Evolutionary conservation across 2,329 filamentous ascomycete genomes (phyloP), one percentile per base, ranked within the genome.

Genomic region (Colletotrichum sp.): DNA sequence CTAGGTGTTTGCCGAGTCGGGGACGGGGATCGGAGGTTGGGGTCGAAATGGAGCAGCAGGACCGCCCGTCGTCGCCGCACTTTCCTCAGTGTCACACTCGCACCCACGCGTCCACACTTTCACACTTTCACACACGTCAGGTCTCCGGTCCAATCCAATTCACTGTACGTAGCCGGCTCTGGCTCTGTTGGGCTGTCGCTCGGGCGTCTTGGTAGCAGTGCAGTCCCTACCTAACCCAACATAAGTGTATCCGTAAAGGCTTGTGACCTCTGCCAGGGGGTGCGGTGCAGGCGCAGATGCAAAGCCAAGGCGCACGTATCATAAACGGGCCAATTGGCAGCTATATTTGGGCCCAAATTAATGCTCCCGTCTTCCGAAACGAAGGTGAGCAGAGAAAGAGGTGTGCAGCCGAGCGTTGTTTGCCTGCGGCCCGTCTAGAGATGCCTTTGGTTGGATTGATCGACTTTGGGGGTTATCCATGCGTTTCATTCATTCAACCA

Each of bases 331-430:
- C 69, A 73, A 68, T 73, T 48, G 64, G 44, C 63, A 68, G 70
- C 57, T 75, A 75, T 75, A 60, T 64, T 75, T 73, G 64, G 73
- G 63, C 11, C 59, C 39, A 59, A 48, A 73, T 73, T 68, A 75
- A 75, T 72, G 73, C 70, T 64, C 36, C 63, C 70, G 64, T 75
- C 64, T 64, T 75, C 57, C 69, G 69, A 75, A 75, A 75, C 73
- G 64, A 44, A 55, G 25, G 15, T 63, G 55, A 39, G 63, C 63
- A 67, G 64, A 67, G 48, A 22, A 48, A 36, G 48, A 68, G 66
- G 52, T 39, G 66, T 57, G 22, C 66, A 57, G 15, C 30, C 22
- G 30, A 25, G 32, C 32, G 34, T 28, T 48, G 63, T 65, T 48
- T 48, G 61, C 44, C n/a, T 68, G 66, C 57, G 15, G 64, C 64